A percentile compares a stretch with the other conserved stretches of the same genome.
Conservation (phyloP, 805 yeast species). For the Candida broadrunensis region DNA sequence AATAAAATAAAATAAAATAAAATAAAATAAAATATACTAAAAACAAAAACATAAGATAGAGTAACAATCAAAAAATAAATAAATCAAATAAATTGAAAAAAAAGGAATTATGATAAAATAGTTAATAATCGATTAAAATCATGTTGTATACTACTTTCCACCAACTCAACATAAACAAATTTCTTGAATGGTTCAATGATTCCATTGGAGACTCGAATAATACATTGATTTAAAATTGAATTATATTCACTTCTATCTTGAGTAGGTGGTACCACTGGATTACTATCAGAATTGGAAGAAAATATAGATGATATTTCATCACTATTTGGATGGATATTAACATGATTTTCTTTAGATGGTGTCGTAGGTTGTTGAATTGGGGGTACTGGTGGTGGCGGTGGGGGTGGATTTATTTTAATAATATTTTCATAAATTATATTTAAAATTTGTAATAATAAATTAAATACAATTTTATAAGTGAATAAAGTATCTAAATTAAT, state of each 20-base stretch:
- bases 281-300: background rate
- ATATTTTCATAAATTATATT: constrained; percentile 24
- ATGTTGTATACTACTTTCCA: constrained; percentile 24
- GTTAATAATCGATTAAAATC: constrained; percentile 9
- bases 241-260: background rate
- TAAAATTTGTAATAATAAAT: constrained; percentile 25
- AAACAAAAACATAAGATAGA: background rate
- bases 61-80: too few species aligned
- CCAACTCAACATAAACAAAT: constrained; percentile 26
- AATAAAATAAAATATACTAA: background rate
- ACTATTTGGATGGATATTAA: constrained; percentile 10
- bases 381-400: background rate
- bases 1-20: too few species aligned
- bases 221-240: constrained; percentile 20
- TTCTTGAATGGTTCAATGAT: constrained; percentile 36
- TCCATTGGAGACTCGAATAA: constrained; percentile 29
- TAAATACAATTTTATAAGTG: constrained; percentile 32
- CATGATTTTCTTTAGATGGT: constrained; percentile 35
- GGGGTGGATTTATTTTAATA: background rate
- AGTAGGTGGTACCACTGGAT: background rate
- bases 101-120: background rate
- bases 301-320: background rate
- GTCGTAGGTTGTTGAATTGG: constrained; percentile 17
- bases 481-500: constrained; percentile 38
- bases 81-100: background rate